phyloP scores from a whole-genome alignment of 345 rosid species.

The Camelina sativa region DNA sequence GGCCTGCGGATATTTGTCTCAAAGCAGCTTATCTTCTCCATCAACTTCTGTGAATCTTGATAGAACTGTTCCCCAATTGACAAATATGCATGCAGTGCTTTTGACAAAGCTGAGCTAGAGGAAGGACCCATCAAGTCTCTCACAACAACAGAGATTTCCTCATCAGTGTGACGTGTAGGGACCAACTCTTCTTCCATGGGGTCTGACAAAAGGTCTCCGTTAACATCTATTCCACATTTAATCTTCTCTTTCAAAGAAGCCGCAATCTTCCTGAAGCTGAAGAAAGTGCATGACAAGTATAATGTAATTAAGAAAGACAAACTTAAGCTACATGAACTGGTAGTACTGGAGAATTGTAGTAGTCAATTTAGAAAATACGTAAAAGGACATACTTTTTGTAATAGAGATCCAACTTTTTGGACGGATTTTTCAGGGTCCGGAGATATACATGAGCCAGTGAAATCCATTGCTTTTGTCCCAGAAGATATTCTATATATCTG shows the following conservation, averaged over 20 bases:
- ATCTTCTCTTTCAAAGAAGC: constrained; percentile 64
- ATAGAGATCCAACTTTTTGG: constrained; percentile 68
- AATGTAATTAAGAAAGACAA: constrained; percentile 3
- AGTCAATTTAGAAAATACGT: constrained; percentile 11
- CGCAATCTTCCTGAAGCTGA: constrained; percentile 77
- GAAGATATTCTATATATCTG: constrained; percentile 70
- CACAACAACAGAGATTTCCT: constrained; percentile 56
- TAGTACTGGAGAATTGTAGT: background rate
- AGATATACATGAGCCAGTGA: constrained; percentile 66
- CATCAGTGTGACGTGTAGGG: constrained; percentile 49
- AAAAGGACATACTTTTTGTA: constrained; percentile 61
- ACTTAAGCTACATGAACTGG: constrained; percentile 13
- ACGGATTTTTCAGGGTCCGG: constrained; percentile 73
- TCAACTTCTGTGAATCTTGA: constrained; percentile 55
- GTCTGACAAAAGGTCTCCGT: constrained; percentile 47
- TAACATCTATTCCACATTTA: constrained; percentile 43
- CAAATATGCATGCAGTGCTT: constrained; percentile 61
- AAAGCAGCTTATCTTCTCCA: constrained; percentile 60
- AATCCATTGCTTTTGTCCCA: constrained; percentile 68
- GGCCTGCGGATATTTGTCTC: constrained; percentile 70
- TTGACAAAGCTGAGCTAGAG: constrained; percentile 50
- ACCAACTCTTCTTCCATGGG: constrained; percentile 50
- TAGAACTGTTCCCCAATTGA: constrained; percentile 65
- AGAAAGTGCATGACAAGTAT: constrained; percentile 27
- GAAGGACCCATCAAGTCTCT: constrained; percentile 68